Evolutionary conservation across 305 asterid genomes (phyloP), one percentile per base, ranked within the genome.

Genomic region (Ajuga reptans): DNA sequence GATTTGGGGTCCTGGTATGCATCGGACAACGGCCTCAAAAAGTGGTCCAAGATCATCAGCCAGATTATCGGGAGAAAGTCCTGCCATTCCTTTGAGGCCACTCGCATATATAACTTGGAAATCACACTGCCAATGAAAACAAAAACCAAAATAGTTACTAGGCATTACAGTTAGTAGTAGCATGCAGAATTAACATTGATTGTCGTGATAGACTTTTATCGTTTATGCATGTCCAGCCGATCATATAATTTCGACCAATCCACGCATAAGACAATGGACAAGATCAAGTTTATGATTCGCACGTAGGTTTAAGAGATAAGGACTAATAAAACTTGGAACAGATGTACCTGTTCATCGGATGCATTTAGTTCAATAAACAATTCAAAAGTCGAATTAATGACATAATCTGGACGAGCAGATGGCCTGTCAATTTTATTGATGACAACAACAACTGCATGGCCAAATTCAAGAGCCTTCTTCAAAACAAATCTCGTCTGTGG

Each of bases 391-490:
- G 99, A 87, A 82, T 94, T 94, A 64, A 91, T 78, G 68, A 94
- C 99, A 77, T 46, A 94, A 31, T 94, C 96, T 43, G 99, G 96
- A 72, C 99, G 96, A 68, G 99, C 99, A 68, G 97, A 86, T 68
- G 96, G 87, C 75, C 99, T 84, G 64, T 94, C 99, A 50, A 94
- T 94, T 80, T 94, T 94, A 79, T 94, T 94, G 81, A 94, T 92
- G 64, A 94, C 97, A 57, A 94, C 99, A 66, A 94, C 85, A 60
- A 94, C 99, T 42, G 97, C 95, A 76, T 75, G 99, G 63, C 99
- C 99, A 79, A 94, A 94, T 75, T 89, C 99, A 79, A 94, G 96
- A 69, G 99, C 99, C 80, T 94, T 94, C 95, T 94, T 94, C 82
- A 94, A 74, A 72, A 94, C 99, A 74, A 94, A 94, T 87, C 97